Evolutionary conservation across 495 filamentous ascomycete genomes (phyloP).

Genomic region (Parmelia sp.): DNA sequence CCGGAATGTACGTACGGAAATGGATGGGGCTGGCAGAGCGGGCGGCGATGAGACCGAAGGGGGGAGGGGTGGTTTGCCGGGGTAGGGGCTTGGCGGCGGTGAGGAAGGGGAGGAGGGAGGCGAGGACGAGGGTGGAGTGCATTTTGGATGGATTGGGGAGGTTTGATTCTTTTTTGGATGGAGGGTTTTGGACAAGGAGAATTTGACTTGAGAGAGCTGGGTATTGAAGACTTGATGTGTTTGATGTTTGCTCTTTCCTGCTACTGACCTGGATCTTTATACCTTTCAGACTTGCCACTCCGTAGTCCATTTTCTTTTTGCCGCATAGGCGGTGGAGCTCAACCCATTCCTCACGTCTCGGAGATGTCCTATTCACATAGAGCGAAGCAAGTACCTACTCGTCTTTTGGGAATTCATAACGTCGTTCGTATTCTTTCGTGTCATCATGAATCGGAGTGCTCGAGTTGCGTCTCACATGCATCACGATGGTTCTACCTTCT

Average conservation of each 20-base stretch:
- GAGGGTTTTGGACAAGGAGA: neutral
- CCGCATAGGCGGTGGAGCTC: neutral
- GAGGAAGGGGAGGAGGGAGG: constrained; percentile 2
- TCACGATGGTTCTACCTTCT: too few relatives aligned
- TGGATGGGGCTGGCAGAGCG: constrained; percentile 14
- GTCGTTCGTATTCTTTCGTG: neutral
- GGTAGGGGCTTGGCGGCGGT: neutral
- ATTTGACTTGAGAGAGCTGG: neutral
- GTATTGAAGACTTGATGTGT: neutral
- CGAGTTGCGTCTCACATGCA: too few relatives aligned
- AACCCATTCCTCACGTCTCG: neutral
- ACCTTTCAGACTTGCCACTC: neutral
- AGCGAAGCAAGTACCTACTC: neutral
- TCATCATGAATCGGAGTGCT: neutral
- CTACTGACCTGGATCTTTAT: neutral
- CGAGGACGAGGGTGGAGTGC: constrained; percentile 1
- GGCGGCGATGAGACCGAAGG: constrained; percentile 14
- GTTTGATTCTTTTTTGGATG: neutral
- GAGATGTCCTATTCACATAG: neutral
- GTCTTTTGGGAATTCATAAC: neutral
- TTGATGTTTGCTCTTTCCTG: neutral
- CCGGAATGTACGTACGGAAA: too few relatives aligned
- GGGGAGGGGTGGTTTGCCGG: neutral
- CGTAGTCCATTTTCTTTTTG: neutral
- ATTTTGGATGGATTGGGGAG: neutral